These are phyloP conservation scores for Novakomyces olei DNA, from an alignment of 805 yeast genomes.

Conservation along the genomic window DNA sequence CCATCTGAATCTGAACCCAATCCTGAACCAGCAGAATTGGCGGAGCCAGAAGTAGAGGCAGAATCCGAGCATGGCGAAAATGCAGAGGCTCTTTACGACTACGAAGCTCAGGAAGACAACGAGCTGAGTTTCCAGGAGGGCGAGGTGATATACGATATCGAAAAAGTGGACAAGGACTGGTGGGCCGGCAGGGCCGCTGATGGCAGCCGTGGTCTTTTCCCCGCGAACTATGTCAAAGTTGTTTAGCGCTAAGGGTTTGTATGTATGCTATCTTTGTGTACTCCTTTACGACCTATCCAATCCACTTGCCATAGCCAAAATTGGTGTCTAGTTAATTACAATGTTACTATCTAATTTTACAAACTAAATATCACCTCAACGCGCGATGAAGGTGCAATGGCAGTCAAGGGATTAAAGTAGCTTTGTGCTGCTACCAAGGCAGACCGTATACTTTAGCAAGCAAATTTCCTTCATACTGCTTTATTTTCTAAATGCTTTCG, in stretches of 20 bases:
- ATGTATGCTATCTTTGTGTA: too few relatives aligned
- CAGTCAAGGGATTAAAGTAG: too few relatives aligned
- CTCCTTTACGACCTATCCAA: too few relatives aligned
- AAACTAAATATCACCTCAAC: too few relatives aligned
- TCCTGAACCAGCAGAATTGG: slow-evolving; percentile 10
- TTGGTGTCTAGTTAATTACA: too few relatives aligned
- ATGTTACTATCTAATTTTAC: too few relatives aligned
- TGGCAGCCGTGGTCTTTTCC: slow-evolving; percentile 72
- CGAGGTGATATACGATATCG: slow-evolving; percentile 59
- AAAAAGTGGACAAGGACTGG: slow-evolving; percentile 88
- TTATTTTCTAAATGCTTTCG: too few relatives aligned
- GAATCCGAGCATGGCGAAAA: slow-evolving; percentile 17
- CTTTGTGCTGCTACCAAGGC: too few relatives aligned
- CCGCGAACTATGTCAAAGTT: slow-evolving; percentile 54
- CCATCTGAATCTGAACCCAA: slow-evolving; percentile 6
- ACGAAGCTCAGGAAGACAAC: slow-evolving; percentile 81
- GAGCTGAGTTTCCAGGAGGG: slow-evolving; percentile 73
- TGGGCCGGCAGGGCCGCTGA: slow-evolving; percentile 75
- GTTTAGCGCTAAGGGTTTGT: background rate
- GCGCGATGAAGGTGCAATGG: too few relatives aligned
- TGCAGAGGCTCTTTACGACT: slow-evolving; percentile 53
- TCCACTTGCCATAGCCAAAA: too few relatives aligned
- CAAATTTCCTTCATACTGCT: too few relatives aligned
- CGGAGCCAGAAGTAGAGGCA: slow-evolving; percentile 11
- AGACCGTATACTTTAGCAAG: too few relatives aligned